These are phyloP conservation scores for Fraxinus quadrangulata DNA, from an alignment of 257 asterid species.

Conservation along the genomic window DNA sequence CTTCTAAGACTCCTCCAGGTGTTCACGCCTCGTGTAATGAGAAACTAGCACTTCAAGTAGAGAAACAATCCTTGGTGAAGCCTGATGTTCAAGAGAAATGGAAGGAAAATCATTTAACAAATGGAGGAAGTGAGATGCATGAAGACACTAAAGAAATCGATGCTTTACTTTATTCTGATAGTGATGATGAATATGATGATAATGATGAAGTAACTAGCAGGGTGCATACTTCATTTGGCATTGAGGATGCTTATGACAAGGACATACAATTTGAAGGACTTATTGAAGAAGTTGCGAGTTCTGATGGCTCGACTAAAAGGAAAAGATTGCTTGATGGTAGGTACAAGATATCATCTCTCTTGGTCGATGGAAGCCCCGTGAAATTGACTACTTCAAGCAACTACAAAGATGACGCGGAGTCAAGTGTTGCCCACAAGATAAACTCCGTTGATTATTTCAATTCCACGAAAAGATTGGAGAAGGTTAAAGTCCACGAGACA, in stretches of 20 bases:
- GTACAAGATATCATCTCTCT: slow-evolving; percentile 51
- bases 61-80: slow-evolving; percentile 26
- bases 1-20: slow-evolving; percentile 30
- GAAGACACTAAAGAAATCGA: slow-evolving; percentile 72
- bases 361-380: slow-evolving; percentile 29
- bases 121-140: slow-evolving; percentile 51
- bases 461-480: slow-evolving; percentile 34
- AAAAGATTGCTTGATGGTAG: slow-evolving; percentile 62
- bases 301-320: slow-evolving; percentile 61
- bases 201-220: slow-evolving; percentile 63
- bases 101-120: slow-evolving; percentile 35
- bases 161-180: slow-evolving; percentile 72
- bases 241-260: slow-evolving; percentile 25
- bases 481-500: slow-evolving; percentile 46
- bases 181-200: slow-evolving; percentile 42
- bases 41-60: slow-evolving; percentile 33
- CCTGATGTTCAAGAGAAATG: slow-evolving; percentile 37
- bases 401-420: slow-evolving; percentile 41
- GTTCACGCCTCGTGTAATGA: slow-evolving; percentile 23
- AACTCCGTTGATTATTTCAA: slow-evolving; percentile 21
- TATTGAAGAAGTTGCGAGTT: slow-evolving; percentile 57
- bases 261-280: slow-evolving; percentile 30
- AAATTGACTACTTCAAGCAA: slow-evolving; percentile 28
- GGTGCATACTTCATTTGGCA: slow-evolving; percentile 42
- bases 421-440: slow-evolving; percentile 31